These are phyloP conservation scores for Aspergillus panamensis DNA, from an alignment of 495 filamentous ascomycete species.

Conservation along the genomic window DNA sequence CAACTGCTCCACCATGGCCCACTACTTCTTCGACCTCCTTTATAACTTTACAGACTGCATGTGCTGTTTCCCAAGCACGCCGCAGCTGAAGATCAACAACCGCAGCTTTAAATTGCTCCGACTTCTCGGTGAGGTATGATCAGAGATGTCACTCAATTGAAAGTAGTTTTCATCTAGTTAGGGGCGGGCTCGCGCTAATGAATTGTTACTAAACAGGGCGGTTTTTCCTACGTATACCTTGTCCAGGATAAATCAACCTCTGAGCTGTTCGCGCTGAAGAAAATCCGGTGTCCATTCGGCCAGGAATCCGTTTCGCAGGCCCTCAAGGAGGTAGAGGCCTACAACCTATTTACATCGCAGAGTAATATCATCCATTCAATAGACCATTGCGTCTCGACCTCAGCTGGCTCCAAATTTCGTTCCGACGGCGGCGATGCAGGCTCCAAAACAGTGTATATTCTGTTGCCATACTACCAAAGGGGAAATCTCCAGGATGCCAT, in stretches of 20 bases:
- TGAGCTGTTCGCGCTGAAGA: conserved; percentile 90
- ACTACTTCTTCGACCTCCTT: conserved; percentile 81
- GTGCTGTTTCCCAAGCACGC: conserved; percentile 90
- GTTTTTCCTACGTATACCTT: conserved; percentile 98
- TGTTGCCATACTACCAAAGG: conserved; percentile 89
- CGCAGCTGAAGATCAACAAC: conserved; percentile 91
- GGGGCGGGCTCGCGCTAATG: conserved; percentile 11
- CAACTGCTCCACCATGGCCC: conserved; percentile 58
- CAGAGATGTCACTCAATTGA: neutral
- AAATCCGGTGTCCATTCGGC: conserved; percentile 96
- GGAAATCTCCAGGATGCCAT: conserved; percentile 97
- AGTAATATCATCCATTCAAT: conserved; percentile 86
- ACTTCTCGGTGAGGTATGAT: conserved; percentile 76
- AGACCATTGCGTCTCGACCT: conserved; percentile 71
- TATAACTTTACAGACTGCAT: conserved; percentile 92
- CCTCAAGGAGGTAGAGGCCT: conserved; percentile 95
- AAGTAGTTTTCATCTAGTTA: neutral
- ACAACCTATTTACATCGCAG: conserved; percentile 78
- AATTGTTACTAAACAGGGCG: conserved; percentile 58
- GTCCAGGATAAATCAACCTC: conserved; percentile 83
- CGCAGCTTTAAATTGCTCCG: conserved; percentile 93
- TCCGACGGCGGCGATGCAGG: conserved; percentile 53
- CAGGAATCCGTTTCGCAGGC: conserved; percentile 92
- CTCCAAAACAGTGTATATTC: conserved; percentile 91
- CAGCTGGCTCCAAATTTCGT: conserved; percentile 58